Conservation (phyloP, 768 basidiomycete species). For the Serendipita vermifera region DNA sequence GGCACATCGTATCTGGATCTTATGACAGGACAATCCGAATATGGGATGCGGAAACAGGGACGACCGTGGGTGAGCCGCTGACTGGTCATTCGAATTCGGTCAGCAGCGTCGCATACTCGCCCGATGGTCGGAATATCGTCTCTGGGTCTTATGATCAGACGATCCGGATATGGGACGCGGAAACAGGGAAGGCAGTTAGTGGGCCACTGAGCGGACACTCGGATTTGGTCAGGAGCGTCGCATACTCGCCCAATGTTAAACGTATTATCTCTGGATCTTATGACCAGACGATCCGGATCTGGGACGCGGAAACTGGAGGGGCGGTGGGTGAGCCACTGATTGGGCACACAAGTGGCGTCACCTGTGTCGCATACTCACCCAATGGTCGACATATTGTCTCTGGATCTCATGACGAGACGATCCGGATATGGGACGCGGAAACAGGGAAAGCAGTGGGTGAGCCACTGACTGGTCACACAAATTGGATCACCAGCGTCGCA, state of each 20-base stretch:
- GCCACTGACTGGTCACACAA: constrained; percentile 10
- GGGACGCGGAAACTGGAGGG: constrained; percentile 32
- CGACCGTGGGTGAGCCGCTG: constrained; percentile 16
- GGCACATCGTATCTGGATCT: constrained; percentile 30
- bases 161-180: constrained; percentile 33
- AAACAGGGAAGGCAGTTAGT: too few species aligned
- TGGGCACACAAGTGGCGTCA: constrained; percentile 7
- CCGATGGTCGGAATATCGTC: too few species aligned
- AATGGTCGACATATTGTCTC: constrained; percentile 11
- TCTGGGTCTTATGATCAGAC: constrained; percentile 31
- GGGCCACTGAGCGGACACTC: constrained; percentile 9
- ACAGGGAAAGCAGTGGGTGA: background rate
- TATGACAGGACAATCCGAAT: constrained; percentile 32
- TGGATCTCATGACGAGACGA: constrained; percentile 6
- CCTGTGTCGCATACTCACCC: constrained; percentile 11
- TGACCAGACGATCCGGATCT: constrained; percentile 32
- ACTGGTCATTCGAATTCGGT: constrained; percentile 20
- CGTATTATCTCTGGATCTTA: constrained; percentile 29
- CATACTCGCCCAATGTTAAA: constrained; percentile 11
- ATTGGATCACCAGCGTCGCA: constrained; percentile 1
- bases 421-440: background rate
- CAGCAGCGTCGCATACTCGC: constrained; percentile 29
- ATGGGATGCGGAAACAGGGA: constrained; percentile 32
- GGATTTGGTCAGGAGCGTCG: background rate
- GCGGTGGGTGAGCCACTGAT: constrained; percentile 1